Percentiles rank a stretch among this genome's conserved stretches.
phyloP scores from a whole-genome alignment of 768 basidiomycete species.

The Paxillus involutus region DNA sequence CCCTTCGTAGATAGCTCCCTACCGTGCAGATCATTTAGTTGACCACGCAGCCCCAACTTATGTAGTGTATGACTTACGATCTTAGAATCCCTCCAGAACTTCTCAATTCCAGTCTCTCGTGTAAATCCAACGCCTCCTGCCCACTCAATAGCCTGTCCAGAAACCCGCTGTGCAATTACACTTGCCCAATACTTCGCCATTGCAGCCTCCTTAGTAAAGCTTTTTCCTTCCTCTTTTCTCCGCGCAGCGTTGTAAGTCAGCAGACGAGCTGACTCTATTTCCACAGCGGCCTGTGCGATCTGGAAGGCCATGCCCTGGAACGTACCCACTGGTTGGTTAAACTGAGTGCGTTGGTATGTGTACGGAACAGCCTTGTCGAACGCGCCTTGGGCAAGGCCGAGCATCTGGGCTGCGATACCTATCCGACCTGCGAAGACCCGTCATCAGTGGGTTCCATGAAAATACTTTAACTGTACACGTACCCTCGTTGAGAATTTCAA shows the following conservation, averaged over 20 bases:
- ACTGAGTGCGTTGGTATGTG: constrained; percentile 92
- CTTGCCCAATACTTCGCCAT: constrained; percentile 97
- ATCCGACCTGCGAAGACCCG: constrained; percentile 61
- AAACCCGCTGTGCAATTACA: constrained; percentile 84
- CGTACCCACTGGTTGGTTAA: constrained; percentile 88
- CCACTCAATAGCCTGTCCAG: constrained; percentile 94
- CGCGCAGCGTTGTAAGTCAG: constrained; percentile 97
- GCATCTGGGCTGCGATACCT: constrained; percentile 98
- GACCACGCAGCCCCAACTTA: neutral
- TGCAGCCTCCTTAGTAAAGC: constrained; percentile 91
- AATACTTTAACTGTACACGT: neutral
- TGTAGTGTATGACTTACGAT: constrained; percentile 56
- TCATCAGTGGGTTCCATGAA: neutral
- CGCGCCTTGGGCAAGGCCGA: constrained; percentile 95
- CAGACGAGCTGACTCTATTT: constrained; percentile 88
- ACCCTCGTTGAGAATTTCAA: constrained; percentile 96
- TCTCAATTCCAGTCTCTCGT: constrained; percentile 92
- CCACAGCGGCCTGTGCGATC: constrained; percentile 84
- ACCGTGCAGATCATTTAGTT: constrained; percentile 2
- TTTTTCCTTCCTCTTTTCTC: constrained; percentile 85
- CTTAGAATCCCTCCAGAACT: constrained; percentile 96
- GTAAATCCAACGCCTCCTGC: constrained; percentile 92
- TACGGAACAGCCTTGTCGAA: constrained; percentile 96
- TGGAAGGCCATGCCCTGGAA: constrained; percentile 98
- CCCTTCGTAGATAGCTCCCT: constrained; percentile 93